Evolutionary conservation across 163 green algal genomes (phyloP), one percentile per base, ranked within the genome.

Genomic region (Dunaliella salina): DNA sequence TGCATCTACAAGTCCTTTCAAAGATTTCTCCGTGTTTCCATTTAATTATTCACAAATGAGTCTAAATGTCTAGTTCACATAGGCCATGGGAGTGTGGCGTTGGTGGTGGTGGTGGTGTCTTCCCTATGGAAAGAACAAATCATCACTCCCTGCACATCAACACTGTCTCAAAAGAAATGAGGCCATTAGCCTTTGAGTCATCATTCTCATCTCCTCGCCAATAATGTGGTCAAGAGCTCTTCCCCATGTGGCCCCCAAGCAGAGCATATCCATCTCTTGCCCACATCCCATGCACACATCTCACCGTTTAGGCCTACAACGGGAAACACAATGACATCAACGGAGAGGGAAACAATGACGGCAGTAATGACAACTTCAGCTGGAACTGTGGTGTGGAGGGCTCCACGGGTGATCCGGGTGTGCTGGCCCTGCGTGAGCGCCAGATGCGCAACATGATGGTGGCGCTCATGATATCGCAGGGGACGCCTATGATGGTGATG

Each of bases 361-460:
- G 96, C 86, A 95, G 87, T 81, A 98, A 98, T 87, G 96, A 98
- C 92, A 98, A 98, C 91, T 97, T 98, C 84, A 95, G 88, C 22
- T 99, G 97, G 97, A 99, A 99, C 91, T 99, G 97, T 91, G 96
- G 97, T 22, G 91, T 86, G 8, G 96, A 98, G 89, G 93, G 93
- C 32, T 72, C 59, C 45, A 89, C 82, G 8, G 63, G 67, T 22
- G 30, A 91, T 71, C 59, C 46, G 4, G 86, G 84, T 63, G 32
- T 91, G 82, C 3, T 45, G 17, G 84, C 82, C 45, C 71, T 91
- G 79, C 85, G 85, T 20, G n/a, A 80, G 34, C 80, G 85, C 26
- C 97, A 99, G 92, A 96, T 96, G 93, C 92, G 94, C 87, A 99
- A 99, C 94, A 90, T 96, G 81, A 93, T 98, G 84, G 84, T 98